Conservation (phyloP, 768 basidiomycete species). For the Serendipita sp. region DNA sequence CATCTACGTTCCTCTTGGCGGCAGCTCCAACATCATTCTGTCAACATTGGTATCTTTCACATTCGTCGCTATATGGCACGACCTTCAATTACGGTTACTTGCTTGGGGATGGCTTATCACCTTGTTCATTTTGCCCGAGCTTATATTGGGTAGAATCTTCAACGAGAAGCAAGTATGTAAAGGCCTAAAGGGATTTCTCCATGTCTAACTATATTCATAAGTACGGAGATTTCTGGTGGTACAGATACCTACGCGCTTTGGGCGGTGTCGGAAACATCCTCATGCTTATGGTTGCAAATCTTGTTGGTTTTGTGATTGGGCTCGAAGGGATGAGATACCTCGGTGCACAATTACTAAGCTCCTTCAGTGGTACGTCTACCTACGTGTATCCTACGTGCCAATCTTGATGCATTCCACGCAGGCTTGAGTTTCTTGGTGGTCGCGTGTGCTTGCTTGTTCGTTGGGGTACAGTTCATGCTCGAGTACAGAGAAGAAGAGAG, state of each 20-base stretch:
- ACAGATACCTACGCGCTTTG: slow-evolving; percentile 66
- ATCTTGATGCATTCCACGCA: slow-evolving; percentile 17
- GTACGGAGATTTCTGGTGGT: slow-evolving; percentile 63
- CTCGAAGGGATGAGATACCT: slow-evolving; percentile 64
- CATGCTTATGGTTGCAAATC: slow-evolving; percentile 83
- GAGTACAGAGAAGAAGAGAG: slow-evolving; percentile 46
- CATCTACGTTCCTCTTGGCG: slow-evolving; percentile 88
- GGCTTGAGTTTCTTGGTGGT: slow-evolving; percentile 50
- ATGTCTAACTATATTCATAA: slow-evolving; percentile 19
- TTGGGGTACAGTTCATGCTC: slow-evolving; percentile 84
- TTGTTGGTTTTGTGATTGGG: slow-evolving; percentile 90
- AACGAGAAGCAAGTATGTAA: slow-evolving; percentile 47
- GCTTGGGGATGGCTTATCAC: slow-evolving; percentile 96
- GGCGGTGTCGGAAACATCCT: slow-evolving; percentile 76
- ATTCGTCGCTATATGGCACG: slow-evolving; percentile 97
- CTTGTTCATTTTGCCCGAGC: slow-evolving; percentile 78
- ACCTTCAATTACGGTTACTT: slow-evolving; percentile 70
- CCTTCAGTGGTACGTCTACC: slow-evolving; percentile 40
- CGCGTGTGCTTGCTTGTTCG: slow-evolving; percentile 52
- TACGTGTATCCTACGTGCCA: neutral
- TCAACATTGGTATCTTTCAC: slow-evolving; percentile 77
- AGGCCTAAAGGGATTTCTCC: neutral
- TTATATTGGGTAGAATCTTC: slow-evolving; percentile 45
- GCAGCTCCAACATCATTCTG: slow-evolving; percentile 35
- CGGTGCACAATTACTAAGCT: slow-evolving; percentile 42